A percentile compares a stretch with the other conserved stretches of the same genome.
Evolutionary conservation across 139 green algal genomes (phyloP).

Genomic region (Protoeuglena noctilucae): DNA sequence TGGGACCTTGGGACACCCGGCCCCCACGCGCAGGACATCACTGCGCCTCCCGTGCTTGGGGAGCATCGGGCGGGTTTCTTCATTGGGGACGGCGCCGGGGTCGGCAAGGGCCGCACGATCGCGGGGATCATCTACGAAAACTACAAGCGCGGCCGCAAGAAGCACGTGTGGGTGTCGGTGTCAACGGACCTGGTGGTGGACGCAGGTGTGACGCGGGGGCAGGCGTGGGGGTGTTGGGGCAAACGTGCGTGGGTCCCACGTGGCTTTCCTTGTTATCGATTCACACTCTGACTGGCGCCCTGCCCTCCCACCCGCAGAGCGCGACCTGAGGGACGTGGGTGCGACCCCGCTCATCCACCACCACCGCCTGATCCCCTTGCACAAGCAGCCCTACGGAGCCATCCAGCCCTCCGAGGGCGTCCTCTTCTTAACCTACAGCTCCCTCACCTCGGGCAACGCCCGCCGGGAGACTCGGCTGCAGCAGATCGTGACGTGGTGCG

Average conservation of each 20-base stretch:
- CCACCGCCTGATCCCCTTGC: neutral
- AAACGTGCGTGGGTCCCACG: too few species aligned
- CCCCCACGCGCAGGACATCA: too few species aligned
- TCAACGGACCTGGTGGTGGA: constrained; percentile 20
- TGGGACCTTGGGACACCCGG: too few species aligned
- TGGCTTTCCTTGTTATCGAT: too few species aligned
- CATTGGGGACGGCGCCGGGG: constrained; percentile 53
- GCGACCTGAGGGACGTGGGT: constrained; percentile 22
- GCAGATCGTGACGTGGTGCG: constrained; percentile 23
- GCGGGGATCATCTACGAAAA: constrained; percentile 67
- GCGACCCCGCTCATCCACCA: neutral
- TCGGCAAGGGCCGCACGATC: constrained; percentile 72
- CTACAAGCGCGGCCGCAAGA: constrained; percentile 41
- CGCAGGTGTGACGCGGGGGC: too few species aligned
- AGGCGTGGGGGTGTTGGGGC: too few species aligned
- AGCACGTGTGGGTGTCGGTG: constrained; percentile 23
- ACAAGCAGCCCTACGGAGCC: neutral
- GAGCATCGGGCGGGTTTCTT: constrained; percentile 22
- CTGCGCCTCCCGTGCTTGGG: too few species aligned
- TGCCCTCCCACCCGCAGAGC: too few species aligned
- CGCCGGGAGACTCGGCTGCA: constrained; percentile 11
- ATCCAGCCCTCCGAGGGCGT: constrained; percentile 13
- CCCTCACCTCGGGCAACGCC: constrained; percentile 12
- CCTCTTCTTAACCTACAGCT: constrained; percentile 22
- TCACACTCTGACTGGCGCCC: too few species aligned